These are phyloP conservation scores for Neolentinus lepideus DNA, from an alignment of 1,284 basidiomycete species.

Conservation along the genomic window DNA sequence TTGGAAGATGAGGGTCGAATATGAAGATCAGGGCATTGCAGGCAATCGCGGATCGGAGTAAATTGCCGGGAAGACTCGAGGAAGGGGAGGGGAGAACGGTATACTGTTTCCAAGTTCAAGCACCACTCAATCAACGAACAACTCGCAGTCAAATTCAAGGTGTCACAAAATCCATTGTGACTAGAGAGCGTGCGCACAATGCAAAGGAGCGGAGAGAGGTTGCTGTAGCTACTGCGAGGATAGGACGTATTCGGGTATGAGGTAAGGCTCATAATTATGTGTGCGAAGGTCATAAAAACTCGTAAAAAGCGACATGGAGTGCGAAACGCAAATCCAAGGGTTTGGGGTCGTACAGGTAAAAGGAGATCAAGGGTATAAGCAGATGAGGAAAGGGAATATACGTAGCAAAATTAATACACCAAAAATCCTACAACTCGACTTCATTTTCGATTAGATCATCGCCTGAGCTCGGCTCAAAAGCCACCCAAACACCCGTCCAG, in stretches of 20 bases:
- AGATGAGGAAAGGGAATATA: not conserved
- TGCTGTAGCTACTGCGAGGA: not conserved
- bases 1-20: too few species aligned
- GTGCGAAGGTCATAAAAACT: not conserved
- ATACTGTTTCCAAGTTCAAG: too few species aligned
- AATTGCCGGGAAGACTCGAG: too few species aligned
- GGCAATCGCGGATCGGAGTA: too few species aligned
- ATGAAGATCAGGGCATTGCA: too few species aligned
- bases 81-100: too few species aligned
- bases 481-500: constrained; percentile 41
- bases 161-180: not conserved
- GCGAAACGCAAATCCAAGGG: not conserved
- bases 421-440: constrained; percentile 5
- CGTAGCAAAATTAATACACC: constrained; percentile 6
- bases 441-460: not conserved
- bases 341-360: not conserved
- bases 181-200: not conserved
- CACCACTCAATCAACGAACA: too few species aligned
- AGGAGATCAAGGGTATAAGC: not conserved
- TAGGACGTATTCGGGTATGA: not conserved
- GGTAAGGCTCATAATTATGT: not conserved
- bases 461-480: constrained; percentile 27
- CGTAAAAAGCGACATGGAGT: not conserved
- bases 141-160: not conserved
- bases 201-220: not conserved